Percentiles rank a stretch among this genome's conserved stretches.
Evolutionary conservation across 129 eudicot species (phyloP).

Genomic region (Oenanthe sinensis): DNA sequence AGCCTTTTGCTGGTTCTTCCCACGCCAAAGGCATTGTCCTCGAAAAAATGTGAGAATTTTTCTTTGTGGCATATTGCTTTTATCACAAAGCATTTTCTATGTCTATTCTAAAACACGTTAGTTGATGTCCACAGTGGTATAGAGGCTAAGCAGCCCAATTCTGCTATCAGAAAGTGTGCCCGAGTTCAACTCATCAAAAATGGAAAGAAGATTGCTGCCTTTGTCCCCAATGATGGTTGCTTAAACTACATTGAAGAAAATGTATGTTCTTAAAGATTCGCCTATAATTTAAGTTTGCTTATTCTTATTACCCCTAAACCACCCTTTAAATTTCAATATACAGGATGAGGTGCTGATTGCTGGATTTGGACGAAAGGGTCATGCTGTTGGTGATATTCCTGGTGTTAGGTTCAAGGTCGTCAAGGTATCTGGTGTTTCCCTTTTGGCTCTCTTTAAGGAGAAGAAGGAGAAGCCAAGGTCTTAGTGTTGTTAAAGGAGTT

Average conservation of each 20-base stretch:
- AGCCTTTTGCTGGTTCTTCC: conserved; percentile 68
- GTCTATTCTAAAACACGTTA: background rate
- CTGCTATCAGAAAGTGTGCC: conserved; percentile 67
- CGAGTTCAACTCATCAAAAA: conserved; percentile 62
- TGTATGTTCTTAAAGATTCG: conserved; percentile 19
- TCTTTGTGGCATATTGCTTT: background rate
- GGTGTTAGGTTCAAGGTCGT: conserved; percentile 84
- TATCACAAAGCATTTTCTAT: background rate
- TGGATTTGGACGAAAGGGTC: conserved; percentile 83
- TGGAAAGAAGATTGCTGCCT: conserved; percentile 71
- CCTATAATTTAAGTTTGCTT: background rate
- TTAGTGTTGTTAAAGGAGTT: conserved; percentile 19
- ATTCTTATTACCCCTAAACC: background rate
- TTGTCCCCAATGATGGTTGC: conserved; percentile 69
- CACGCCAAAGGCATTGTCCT: conserved; percentile 70
- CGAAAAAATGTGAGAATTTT: conserved; percentile 41
- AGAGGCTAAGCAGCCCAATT: conserved; percentile 67
- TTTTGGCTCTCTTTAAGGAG: conserved; percentile 66
- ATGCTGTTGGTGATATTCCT: conserved; percentile 87
- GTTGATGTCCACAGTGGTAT: conserved; percentile 36
- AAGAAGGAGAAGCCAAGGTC: conserved; percentile 81
- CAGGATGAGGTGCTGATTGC: conserved; percentile 86
- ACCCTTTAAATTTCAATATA: background rate
- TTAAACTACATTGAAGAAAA: conserved; percentile 64
- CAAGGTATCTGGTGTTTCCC: conserved; percentile 81